phyloP scores from a whole-genome alignment of 768 basidiomycete genomes.

The Suillus weaverae region DNA sequence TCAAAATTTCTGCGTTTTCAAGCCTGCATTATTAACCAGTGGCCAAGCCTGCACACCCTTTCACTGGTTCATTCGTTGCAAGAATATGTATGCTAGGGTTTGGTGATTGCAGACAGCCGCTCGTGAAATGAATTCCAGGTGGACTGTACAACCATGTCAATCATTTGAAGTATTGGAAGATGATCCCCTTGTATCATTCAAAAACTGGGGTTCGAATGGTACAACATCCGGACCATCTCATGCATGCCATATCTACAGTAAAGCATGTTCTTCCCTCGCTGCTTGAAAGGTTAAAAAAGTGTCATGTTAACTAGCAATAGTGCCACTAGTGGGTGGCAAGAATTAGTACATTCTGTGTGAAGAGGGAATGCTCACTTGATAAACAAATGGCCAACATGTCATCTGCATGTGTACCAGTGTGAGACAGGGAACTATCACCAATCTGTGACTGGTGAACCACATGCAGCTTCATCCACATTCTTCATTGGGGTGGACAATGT shows the following conservation, averaged over 20 bases:
- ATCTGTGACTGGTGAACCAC: no score
- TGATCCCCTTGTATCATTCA: conserved; percentile 12
- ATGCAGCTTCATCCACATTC: no score
- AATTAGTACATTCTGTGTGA: no score
- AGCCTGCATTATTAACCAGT: conserved; percentile 18
- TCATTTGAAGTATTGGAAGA: conserved; percentile 11
- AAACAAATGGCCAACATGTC: no score
- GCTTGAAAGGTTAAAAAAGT: no score
- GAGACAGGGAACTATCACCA: no score
- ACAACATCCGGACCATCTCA: conserved; percentile 10
- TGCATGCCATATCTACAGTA: conserved; percentile 16
- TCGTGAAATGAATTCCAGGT: conserved; percentile 10
- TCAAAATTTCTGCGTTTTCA: conserved; percentile 30
- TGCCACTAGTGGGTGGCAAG: no score
- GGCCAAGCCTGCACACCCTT: conserved; percentile 23
- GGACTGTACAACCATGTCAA: conserved; percentile 18
- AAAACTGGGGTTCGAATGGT: conserved; percentile 4
- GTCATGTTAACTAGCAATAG: no score
- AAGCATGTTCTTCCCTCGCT: no score
- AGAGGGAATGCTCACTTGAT: no score
- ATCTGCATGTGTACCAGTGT: no score
- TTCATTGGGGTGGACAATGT: no score
- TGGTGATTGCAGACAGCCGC: conserved; percentile 16
- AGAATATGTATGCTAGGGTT: conserved; percentile 18
- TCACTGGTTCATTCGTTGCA: conserved; percentile 24